Percentiles rank a stretch among this genome's conserved stretches.
Conservation (phyloP, 2,329 filamentous ascomycete species). For the Thielaviopsis euricoi region DNA sequence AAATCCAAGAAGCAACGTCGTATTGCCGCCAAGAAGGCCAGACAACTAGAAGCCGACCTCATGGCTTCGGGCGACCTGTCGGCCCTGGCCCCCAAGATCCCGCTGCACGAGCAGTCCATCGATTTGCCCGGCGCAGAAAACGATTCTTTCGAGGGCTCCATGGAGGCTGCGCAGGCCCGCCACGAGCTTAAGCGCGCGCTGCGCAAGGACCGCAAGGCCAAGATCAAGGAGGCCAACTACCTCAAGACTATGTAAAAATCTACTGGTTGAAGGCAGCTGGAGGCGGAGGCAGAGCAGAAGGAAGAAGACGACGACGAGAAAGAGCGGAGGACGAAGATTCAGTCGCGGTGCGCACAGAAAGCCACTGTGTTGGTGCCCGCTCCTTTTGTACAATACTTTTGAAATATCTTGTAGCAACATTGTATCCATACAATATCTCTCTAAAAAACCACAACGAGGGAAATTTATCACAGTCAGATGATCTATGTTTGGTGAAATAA, state of each 20-base stretch:
- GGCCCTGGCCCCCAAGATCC: conserved; percentile 50
- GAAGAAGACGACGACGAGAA: background rate
- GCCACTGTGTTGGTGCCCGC: background rate
- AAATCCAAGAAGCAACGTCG: conserved; percentile 74
- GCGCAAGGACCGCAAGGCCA: conserved; percentile 56
- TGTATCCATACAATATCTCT: background rate
- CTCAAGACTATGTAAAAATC: conserved; percentile 54
- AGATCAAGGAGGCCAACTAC: conserved; percentile 77
- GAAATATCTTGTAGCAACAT: conserved; percentile 6
- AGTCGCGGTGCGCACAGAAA: no score
- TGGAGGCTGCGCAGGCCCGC: conserved; percentile 34
- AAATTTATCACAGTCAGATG: background rate
- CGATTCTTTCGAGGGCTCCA: conserved; percentile 26
- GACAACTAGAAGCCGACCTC: conserved; percentile 39
- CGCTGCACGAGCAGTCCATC: conserved; percentile 60
- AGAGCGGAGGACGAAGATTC: background rate
- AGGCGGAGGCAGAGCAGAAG: background rate
- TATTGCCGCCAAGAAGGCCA: conserved; percentile 49
- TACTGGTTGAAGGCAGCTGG: background rate
- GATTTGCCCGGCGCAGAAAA: conserved; percentile 45
- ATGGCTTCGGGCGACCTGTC: conserved; percentile 50
- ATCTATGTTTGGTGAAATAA: background rate
- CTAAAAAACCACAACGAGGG: background rate
- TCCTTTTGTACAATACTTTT: conserved; percentile 9
- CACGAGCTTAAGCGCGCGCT: conserved; percentile 51